A percentile compares a stretch with the other conserved stretches of the same genome.
Evolutionary conservation across 1,284 basidiomycete species (phyloP).

Genomic region (Rugosomyces carneus): DNA sequence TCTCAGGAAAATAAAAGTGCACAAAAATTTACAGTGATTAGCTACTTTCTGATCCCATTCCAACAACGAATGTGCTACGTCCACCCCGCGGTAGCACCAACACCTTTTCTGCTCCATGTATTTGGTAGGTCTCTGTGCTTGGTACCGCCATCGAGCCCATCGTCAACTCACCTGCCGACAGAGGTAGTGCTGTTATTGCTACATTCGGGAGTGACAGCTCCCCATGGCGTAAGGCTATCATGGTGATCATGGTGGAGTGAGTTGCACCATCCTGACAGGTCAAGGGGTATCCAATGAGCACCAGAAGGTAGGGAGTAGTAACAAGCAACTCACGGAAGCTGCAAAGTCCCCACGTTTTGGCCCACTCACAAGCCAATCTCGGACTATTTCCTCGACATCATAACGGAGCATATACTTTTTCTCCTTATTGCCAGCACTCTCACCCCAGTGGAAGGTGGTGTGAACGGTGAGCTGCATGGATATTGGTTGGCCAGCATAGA

Average conservation of each 20-base stretch:
- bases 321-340: slow-evolving; percentile 44
- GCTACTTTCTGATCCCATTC: slow-evolving; percentile 43
- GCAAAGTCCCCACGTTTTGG: slow-evolving; percentile 72
- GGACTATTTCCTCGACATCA: slow-evolving; percentile 68
- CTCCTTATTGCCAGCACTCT: slow-evolving; percentile 34
- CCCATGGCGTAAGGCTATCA: slow-evolving; percentile 77
- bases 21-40: not conserved
- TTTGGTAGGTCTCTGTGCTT: slow-evolving; percentile 66
- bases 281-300: not conserved
- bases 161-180: slow-evolving; percentile 37
- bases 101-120: slow-evolving; percentile 70
- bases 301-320: not conserved
- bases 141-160: slow-evolving; percentile 57
- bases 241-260: slow-evolving; percentile 53
- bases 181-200: slow-evolving; percentile 52
- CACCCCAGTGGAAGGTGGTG: slow-evolving; percentile 73
- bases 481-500: slow-evolving; percentile 79
- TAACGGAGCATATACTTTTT: slow-evolving; percentile 57
- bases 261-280: slow-evolving; percentile 48
- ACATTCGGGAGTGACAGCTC: slow-evolving; percentile 67
- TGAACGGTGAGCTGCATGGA: slow-evolving; percentile 55
- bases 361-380: slow-evolving; percentile 81
- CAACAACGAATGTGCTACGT: slow-evolving; percentile 71
- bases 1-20: no score
- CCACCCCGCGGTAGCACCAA: slow-evolving; percentile 73